Evolutionary conservation across 495 filamentous ascomycete species (phyloP).

Genomic region (Pyrenula aspistea): DNA sequence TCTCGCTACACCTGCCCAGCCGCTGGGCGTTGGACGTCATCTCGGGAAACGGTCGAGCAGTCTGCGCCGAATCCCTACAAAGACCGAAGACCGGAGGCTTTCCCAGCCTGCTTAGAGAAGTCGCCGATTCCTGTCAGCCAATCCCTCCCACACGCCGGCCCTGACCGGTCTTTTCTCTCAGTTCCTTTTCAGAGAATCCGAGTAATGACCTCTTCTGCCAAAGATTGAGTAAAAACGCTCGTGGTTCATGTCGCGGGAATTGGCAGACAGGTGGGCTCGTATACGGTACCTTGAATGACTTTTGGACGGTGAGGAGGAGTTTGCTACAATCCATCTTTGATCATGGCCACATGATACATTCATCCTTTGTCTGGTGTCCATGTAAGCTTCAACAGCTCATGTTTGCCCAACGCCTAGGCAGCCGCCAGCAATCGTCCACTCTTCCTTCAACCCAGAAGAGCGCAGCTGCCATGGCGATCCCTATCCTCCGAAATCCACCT

Average conservation of each 20-base stretch:
- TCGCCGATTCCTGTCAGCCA: neutral
- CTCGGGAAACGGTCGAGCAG: neutral
- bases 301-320: neutral
- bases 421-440: neutral
- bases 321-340: neutral
- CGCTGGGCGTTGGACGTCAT: too few relatives aligned
- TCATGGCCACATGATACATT: neutral
- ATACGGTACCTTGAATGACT: slow-evolving; percentile 29
- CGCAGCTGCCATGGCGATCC: neutral
- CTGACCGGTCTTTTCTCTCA: neutral
- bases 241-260: slow-evolving; percentile 30
- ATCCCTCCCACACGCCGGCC: neutral
- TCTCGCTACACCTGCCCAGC: too few relatives aligned
- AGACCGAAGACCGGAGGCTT: neutral
- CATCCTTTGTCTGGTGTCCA: neutral
- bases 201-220: neutral
- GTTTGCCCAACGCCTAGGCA: neutral
- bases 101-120: neutral
- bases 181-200: neutral
- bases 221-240: neutral
- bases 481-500: too few relatives aligned
- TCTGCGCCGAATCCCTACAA: neutral
- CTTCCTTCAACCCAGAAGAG: neutral
- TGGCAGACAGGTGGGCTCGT: slow-evolving; percentile 31
- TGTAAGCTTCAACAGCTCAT: neutral